Evolutionary conservation across 495 filamentous ascomycete genomes (phyloP), one percentile per base, ranked within the genome.

Genomic region (Tuber microsphaerosporum): DNA sequence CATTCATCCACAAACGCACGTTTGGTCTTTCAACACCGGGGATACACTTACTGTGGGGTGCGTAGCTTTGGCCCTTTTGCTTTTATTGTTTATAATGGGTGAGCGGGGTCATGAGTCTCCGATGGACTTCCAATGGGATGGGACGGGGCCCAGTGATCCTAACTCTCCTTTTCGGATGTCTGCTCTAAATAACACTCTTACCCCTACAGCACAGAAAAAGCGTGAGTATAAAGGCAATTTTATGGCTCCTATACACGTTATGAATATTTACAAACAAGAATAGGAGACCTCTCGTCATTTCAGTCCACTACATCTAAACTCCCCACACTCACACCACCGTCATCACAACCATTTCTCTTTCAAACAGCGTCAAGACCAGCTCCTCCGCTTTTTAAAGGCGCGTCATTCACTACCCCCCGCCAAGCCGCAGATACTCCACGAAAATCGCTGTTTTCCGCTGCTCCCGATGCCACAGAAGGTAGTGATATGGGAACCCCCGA

Each of bases 381-480:
- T 0, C 87, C 85, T 0, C 83, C 86, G 3, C 82, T 85, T 22
- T 93, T 92, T 78, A 88, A 88, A 72, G 91, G 90, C 81, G 86
- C 89, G 5, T 88, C 90, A 16, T 97, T 95, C 81, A 93, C 88
- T 42, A 97, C 92, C 10, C 93, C 93, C 3, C 91, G 92, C 61
- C 94, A 91, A 80, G 86, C 86, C 20, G 74, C 87, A 1, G 91
- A 91, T 69, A 75, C 77, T 16, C 73, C 77, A 34, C 78, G 45
- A 73, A 79, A 65, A 75, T 73, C 26, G 77, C 89, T 90, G n/a
- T 94, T 97, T 81, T 91, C 92, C 0, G 94, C 93, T 12, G 93
- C 94, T 4, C 88, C 88, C 56, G 69, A 69, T 16, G 14, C 43
- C 34, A 71, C 73, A 14, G 46, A 68, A 37, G 70, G 68, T 37